These are phyloP conservation scores for Diaporthe citriasiana DNA, from an alignment of 2,329 filamentous ascomycete genomes.

Conservation along the genomic window DNA sequence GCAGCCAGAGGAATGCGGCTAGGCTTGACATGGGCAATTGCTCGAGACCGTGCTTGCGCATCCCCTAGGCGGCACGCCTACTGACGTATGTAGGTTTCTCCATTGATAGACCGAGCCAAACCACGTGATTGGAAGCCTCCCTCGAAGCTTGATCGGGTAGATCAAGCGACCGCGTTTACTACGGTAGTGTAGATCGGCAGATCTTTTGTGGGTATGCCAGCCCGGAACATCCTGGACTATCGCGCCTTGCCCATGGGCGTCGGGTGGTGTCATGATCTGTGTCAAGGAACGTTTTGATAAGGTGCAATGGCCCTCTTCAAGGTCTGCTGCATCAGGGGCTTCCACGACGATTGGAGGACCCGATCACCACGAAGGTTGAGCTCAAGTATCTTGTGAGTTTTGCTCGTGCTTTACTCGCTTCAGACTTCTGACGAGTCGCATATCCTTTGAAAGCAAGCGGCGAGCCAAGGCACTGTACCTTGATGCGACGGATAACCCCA, in stretches of 20 bases:
- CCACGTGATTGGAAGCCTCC: slow-evolving; percentile 2
- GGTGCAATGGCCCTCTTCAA: slow-evolving; percentile 13
- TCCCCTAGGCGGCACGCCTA: neutral
- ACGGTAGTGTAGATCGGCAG: slow-evolving; percentile 9
- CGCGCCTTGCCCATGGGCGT: neutral
- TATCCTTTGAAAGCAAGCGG: neutral
- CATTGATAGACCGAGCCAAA: neutral
- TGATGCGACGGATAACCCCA: slow-evolving; percentile 12
- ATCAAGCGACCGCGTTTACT: slow-evolving; percentile 8
- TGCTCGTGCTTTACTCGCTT: slow-evolving; percentile 26
- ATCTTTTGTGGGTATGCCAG: slow-evolving; percentile 16
- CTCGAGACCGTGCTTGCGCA: slow-evolving; percentile 2
- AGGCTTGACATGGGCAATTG: neutral
- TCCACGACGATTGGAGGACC: slow-evolving; percentile 7
- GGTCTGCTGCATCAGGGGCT: neutral
- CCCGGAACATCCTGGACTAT: neutral
- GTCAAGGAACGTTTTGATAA: slow-evolving; percentile 17
- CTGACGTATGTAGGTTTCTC: neutral
- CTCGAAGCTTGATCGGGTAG: neutral
- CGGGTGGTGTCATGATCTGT: slow-evolving; percentile 10
- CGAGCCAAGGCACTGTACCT: slow-evolving; percentile 1
- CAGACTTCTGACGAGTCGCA: slow-evolving; percentile 35
- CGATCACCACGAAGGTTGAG: slow-evolving; percentile 26
- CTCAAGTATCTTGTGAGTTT: slow-evolving; percentile 22
- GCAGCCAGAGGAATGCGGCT: neutral